These are phyloP conservation scores for Hanseniaspora guilliermondii DNA, from an alignment of 805 yeast species.

Conservation along the genomic window DNA sequence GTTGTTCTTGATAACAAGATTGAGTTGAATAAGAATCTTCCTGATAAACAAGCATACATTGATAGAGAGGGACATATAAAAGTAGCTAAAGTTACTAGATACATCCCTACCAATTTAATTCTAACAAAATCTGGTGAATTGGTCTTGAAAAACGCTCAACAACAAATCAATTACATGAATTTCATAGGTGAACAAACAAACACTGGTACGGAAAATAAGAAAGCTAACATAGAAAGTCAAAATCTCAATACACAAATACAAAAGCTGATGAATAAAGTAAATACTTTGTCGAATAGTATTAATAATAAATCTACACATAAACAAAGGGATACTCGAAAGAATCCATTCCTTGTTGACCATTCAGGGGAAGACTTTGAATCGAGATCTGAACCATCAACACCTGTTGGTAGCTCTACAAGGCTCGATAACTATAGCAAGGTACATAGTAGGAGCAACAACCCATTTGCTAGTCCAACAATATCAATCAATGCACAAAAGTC, in stretches of 20 bases:
- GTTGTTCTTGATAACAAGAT: slow-evolving; percentile 3
- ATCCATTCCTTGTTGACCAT: not conserved
- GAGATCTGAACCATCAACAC: not conserved
- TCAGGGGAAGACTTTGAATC: not conserved
- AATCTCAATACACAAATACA: slow-evolving; percentile 1
- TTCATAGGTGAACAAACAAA: slow-evolving; percentile 6
- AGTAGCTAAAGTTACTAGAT: slow-evolving; percentile 11
- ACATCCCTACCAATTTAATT: slow-evolving; percentile 10
- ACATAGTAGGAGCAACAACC: not conserved
- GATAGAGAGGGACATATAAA: slow-evolving; percentile 11
- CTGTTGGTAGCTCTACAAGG: not conserved
- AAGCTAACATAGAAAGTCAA: not conserved
- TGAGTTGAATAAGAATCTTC: slow-evolving; percentile 2
- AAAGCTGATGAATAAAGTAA: slow-evolving; percentile 9
- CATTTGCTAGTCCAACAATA: not conserved
- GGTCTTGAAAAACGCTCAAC: slow-evolving; percentile 11
- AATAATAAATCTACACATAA: not conserved
- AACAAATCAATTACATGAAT: slow-evolving; percentile 11
- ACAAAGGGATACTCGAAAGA: not conserved
- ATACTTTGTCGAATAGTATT: not conserved
- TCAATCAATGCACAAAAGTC: not conserved
- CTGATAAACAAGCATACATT: slow-evolving; percentile 10
- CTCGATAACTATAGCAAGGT: not conserved
- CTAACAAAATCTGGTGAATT: slow-evolving; percentile 11
- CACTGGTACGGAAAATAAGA: not conserved